phyloP scores from a whole-genome alignment of 495 filamentous ascomycete species.

The Penicillium riverlandense region DNA sequence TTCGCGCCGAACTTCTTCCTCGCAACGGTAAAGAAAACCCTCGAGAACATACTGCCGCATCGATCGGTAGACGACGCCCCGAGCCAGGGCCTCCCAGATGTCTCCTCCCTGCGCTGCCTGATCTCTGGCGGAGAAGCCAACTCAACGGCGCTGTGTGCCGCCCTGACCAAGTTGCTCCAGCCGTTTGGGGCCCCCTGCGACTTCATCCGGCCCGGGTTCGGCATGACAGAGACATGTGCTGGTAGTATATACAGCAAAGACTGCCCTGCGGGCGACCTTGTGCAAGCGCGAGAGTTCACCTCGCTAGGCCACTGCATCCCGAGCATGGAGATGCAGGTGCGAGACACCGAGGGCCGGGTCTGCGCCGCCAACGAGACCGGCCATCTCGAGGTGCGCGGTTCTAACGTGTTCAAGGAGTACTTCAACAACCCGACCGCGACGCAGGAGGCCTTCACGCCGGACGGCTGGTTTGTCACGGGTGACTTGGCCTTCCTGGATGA shows the following conservation, averaged over 20 bases:
- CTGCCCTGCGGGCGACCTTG: slow-evolving; percentile 29
- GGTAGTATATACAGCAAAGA: slow-evolving; percentile 33
- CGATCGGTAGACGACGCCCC: too few relatives aligned
- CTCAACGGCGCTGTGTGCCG: slow-evolving; percentile 16
- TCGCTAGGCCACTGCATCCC: slow-evolving; percentile 33
- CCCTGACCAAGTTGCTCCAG: slow-evolving; percentile 21
- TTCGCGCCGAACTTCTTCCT: slow-evolving; percentile 56
- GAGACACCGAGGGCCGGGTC: not conserved
- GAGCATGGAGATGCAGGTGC: slow-evolving; percentile 35
- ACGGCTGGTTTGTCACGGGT: slow-evolving; percentile 82
- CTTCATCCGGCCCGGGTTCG: slow-evolving; percentile 41
- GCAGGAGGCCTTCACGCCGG: slow-evolving; percentile 53
- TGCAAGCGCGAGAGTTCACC: slow-evolving; percentile 16
- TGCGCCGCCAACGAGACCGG: slow-evolving; percentile 8
- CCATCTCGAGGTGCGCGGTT: slow-evolving; percentile 26
- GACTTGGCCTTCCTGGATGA: slow-evolving; percentile 58
- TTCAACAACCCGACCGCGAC: slow-evolving; percentile 63
- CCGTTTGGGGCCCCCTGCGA: slow-evolving; percentile 23
- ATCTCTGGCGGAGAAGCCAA: slow-evolving; percentile 38
- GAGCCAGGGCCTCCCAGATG: slow-evolving; percentile 4
- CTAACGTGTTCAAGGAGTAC: slow-evolving; percentile 72
- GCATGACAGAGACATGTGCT: slow-evolving; percentile 53
- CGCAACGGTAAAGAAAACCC: not conserved
- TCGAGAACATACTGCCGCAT: too few relatives aligned
- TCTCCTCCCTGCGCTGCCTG: slow-evolving; percentile 18